Evolutionary conservation across 306 rosid genomes (phyloP).

Genomic region (Malus fusca): DNA sequence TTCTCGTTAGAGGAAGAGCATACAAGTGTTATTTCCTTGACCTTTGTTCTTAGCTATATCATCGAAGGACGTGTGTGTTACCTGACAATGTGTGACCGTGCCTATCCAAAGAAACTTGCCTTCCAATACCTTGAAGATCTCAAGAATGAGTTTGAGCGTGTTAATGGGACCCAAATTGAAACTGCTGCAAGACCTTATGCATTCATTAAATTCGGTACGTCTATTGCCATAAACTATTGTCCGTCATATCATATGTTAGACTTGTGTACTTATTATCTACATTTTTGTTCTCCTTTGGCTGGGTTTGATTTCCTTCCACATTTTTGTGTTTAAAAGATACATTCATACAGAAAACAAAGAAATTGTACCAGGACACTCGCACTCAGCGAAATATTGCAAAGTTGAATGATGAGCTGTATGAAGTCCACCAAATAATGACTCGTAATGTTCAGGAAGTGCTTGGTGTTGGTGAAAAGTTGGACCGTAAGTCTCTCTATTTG

Average conservation of each 20-base stretch:
- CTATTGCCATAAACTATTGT: neutral
- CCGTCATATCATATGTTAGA: neutral
- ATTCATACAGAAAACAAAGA: conserved; percentile 93
- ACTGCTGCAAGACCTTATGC: conserved; percentile 99
- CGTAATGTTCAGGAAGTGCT: conserved; percentile 99
- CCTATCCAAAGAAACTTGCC: conserved; percentile 98
- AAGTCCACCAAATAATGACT: conserved; percentile 98
- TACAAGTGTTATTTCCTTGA: conserved; percentile 43
- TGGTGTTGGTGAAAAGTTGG: conserved; percentile 99
- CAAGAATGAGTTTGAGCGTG: conserved; percentile 93
- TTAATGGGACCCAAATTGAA: conserved; percentile 85
- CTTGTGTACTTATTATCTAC: neutral
- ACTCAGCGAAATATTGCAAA: conserved; percentile 95
- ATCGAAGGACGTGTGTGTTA: conserved; percentile 97
- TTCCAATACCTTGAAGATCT: conserved; percentile 99
- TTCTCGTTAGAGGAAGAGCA: conserved; percentile 10
- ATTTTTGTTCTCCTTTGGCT: neutral
- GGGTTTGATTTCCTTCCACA: conserved; percentile 18
- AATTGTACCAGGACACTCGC: conserved; percentile 93
- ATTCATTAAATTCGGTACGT: conserved; percentile 91
- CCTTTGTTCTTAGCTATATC: conserved; percentile 58
- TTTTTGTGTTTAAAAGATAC: conserved; percentile 56
- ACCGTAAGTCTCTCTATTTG: conserved; percentile 57
- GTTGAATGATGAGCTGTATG: conserved; percentile 96
- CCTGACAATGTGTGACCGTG: conserved; percentile 97